Conservation (phyloP, 169 alveolate species). For the Plasmodium vinckei region DNA sequence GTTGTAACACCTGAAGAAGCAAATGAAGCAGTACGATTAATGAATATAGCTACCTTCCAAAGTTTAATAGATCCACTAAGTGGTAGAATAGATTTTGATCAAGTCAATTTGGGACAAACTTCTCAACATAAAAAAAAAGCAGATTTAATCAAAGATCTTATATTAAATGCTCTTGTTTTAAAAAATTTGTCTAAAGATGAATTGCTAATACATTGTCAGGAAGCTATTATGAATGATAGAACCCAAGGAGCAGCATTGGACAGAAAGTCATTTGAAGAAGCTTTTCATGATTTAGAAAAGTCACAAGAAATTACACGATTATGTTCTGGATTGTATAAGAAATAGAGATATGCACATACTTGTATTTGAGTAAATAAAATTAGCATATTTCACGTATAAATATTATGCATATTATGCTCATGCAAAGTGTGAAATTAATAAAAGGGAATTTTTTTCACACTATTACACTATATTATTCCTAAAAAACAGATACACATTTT, state of each 20-base stretch:
- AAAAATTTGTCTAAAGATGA: conserved; percentile 76
- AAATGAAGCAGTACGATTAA: conserved; percentile 96
- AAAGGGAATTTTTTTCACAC: too few species aligned
- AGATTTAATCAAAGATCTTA: conserved; percentile 66
- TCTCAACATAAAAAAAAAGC: conserved; percentile 73
- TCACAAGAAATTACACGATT: conserved; percentile 75
- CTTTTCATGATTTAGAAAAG: conserved; percentile 70
- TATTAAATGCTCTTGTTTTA: conserved; percentile 63
- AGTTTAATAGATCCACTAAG: conserved; percentile 99
- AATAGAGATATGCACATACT: conserved; percentile 5
- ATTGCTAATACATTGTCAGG: conserved; percentile 60
- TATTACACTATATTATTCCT: too few species aligned
- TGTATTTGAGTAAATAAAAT: background rate
- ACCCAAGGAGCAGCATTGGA: conserved; percentile 48
- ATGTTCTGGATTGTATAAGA: conserved; percentile 69
- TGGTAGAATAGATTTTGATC: conserved; percentile 97
- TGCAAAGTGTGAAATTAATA: too few species aligned
- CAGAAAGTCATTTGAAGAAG: conserved; percentile 75
- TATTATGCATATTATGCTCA: too few species aligned
- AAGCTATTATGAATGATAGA: conserved; percentile 64
- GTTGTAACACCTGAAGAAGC: conserved; percentile 94
- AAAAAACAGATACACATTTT: too few species aligned
- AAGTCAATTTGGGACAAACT: conserved; percentile 93
- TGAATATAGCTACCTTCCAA: conserved; percentile 98
- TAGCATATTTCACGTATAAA: too few species aligned